Evolutionary conservation across 2,329 filamentous ascomycete species (phyloP), one percentile per base, ranked within the genome.

Genomic region (Trichocomaceae sp.): DNA sequence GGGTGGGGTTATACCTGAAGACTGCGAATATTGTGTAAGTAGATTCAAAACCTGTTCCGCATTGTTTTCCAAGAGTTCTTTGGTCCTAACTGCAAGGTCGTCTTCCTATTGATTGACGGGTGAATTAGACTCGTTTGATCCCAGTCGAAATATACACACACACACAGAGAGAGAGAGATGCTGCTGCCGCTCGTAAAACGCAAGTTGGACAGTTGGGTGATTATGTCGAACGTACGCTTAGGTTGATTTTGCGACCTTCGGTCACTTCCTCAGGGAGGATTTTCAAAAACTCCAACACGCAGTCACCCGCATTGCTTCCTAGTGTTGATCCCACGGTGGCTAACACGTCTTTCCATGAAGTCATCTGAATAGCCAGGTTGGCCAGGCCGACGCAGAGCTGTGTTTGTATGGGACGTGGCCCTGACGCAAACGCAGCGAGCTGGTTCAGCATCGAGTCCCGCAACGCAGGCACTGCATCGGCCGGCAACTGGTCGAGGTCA

Each of bases 191-290:
- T 70, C 64, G 66, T 63, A 66, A 68, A 62, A 67, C 64, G 69
- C 65, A 65, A 63, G 74, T 72, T 78, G 77, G 46, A 60, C 71
- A 72, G 65, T 66, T 68, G 67, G 66, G 67, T 63, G 65, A 64
- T 8, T 68, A 47, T 67, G 64, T 78, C 86, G 84, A 82, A 92
- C 90, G 79, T 93, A 96, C 91, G 83, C 90, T 91, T 77, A 99
- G 82, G 81, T 90, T 96, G 81, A 99, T 96, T 79, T 97, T 99
- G 76, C 93, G 90, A 77, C 93, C 93, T 81, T 99, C 92, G 64
- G 89, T 97, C 69, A 99, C 93, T 81, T 99, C 93, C 79, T 99
- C 93, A 55, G 93, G 93, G 62, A 99, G 84, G 66, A 99, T 91
- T 72, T 90, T 90, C 62, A 99, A 80, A 73, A 99, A 99, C 73